These are phyloP conservation scores for Knoxdaviesia capensis DNA, from an alignment of 2,329 filamentous ascomycete genomes.

Conservation along the genomic window DNA sequence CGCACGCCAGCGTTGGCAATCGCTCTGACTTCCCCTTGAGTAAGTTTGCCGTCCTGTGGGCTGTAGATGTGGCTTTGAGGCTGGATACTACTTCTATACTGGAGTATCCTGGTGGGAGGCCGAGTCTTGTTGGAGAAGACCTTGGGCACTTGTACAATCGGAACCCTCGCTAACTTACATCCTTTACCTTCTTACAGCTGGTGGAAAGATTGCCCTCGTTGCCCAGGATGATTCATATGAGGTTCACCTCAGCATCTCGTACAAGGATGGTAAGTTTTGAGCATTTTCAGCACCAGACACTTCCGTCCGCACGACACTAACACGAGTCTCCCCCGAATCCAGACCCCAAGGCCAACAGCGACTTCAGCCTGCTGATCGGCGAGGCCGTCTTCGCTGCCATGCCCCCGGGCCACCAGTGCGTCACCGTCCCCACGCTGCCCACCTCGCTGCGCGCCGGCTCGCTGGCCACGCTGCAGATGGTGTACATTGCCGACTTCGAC, in stretches of 20 bases:
- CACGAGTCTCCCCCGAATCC: background rate
- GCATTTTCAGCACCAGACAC: background rate
- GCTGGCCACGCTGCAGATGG: constrained; percentile 27
- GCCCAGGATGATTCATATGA: constrained; percentile 36
- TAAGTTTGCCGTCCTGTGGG: too few species aligned
- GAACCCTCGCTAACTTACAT: too few species aligned
- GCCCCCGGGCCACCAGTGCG: constrained; percentile 24
- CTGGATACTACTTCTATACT: too few species aligned
- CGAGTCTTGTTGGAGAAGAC: too few species aligned
- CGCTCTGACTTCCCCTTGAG: constrained; percentile 35
- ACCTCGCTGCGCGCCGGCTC: constrained; percentile 16
- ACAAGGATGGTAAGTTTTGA: constrained; percentile 20
- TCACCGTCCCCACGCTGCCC: constrained; percentile 16
- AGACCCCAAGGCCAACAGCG: constrained; percentile 19
- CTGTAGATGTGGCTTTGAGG: too few species aligned
- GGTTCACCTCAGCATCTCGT: constrained; percentile 31
- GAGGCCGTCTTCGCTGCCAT: constrained; percentile 16
- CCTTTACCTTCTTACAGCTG: constrained; percentile 5
- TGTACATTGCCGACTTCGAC: constrained; percentile 17
- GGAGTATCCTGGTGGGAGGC: too few species aligned
- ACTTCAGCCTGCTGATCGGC: constrained; percentile 19
- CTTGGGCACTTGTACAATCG: too few species aligned
- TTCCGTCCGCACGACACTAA: background rate
- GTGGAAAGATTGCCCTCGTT: constrained; percentile 32
- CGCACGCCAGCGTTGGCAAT: constrained; percentile 21